Base-by-base conservation (phyloP, 2,329 filamentous ascomycete genomes). In the Cordyceps tenuipes region DNA sequence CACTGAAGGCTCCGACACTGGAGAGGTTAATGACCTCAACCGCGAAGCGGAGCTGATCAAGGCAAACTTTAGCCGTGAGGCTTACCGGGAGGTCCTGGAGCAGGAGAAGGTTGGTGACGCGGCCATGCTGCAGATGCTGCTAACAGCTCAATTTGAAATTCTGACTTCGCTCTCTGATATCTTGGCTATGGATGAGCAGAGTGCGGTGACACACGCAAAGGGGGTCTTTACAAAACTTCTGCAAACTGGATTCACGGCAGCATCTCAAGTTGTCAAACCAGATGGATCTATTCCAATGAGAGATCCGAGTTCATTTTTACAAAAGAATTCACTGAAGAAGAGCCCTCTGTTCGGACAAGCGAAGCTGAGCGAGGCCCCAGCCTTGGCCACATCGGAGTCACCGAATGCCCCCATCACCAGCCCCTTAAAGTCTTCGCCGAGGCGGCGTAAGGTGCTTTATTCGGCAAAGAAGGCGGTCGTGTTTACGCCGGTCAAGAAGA, bases 91-190 rank as follows among this genome's bases (percentile, higher is more conserved):
- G 57, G 83, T 97, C 21, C 73, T 91, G 12, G 91, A 97, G 59
- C 86, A 94, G 67, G 92, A 97, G 63, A 93, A 88, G 74, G 80
- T 82, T 29, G 88, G 87, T 13, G 91, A 97, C 69, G 84, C 87
- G 21, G 84, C 83, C 19, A 84, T 89, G 64, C 80, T 96, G 68
- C 92, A 97, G 72, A 83, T 90, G 54, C 81, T 99, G 59, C 82
- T 97, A 12, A 87, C 89, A 57, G 90, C 93, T 13, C 93, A 97
- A 68, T 96, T 99, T 66, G 92, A 97, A 68, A 93, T 92, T 2
- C 83, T 97, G 62, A 80, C 90, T 5, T 90, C 91, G 0, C 82
- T 99, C 58, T 85, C 88, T 59, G 89, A 90, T 65, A 90, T 94
- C 26, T 83, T 93, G 66, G 79, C 83, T 41, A 91, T 97, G 86